phyloP scores from a whole-genome alignment of 768 basidiomycete genomes.

The Lentinus brumalis region DNA sequence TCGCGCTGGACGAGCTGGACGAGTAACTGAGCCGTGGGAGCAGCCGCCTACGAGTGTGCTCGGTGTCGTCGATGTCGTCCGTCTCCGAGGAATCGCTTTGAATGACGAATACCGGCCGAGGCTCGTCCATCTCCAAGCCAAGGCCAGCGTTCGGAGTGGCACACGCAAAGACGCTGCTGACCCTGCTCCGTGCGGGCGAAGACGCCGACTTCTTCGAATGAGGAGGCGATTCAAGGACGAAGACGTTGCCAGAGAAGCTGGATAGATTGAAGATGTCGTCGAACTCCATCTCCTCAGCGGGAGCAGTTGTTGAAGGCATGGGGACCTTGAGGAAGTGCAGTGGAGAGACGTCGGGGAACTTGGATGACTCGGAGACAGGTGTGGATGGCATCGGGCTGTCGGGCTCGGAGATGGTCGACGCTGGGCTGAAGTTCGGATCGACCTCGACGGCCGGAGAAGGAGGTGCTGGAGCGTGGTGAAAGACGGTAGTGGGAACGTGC shows the following conservation, averaged over 20 bases:
- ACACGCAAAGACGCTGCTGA: too few relatives aligned
- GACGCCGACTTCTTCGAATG: neutral
- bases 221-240: neutral
- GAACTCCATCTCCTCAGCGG: neutral
- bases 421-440: neutral
- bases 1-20: too few relatives aligned
- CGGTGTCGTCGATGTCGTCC: too few relatives aligned
- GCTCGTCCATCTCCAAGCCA: too few relatives aligned
- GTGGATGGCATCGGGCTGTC: neutral
- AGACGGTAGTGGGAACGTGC: neutral
- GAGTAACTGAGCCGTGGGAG: too few relatives aligned
- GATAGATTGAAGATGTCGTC: neutral
- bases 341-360: neutral
- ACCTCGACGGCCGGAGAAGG: neutral
- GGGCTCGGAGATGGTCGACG: neutral
- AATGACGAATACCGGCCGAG: too few relatives aligned
- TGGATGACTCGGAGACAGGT: neutral
- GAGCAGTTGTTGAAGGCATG: neutral
- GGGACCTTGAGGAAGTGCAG: neutral
- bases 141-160: too few relatives aligned
- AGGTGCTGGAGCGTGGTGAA: neutral
- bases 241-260: neutral
- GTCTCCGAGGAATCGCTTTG: too few relatives aligned
- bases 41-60: too few relatives aligned
- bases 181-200: too few relatives aligned